Evolutionary conservation across 164 flowering plant genomes (phyloP).

Genomic region (Piper longum): DNA sequence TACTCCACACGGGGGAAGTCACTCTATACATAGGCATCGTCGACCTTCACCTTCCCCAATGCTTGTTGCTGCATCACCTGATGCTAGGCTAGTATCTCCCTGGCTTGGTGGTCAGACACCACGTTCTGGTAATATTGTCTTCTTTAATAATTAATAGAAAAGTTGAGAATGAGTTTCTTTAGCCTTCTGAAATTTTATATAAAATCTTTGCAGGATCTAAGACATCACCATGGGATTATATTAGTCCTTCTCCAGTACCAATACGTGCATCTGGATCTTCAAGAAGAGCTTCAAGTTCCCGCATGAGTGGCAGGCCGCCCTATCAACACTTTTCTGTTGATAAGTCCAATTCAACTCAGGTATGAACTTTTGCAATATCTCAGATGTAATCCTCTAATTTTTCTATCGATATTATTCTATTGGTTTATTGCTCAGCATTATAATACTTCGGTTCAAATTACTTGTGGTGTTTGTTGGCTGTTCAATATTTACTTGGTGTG

Average conservation of each 20-base stretch:
- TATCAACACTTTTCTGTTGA: constrained; percentile 28
- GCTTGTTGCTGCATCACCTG: constrained; percentile 83
- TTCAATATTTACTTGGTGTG: no score
- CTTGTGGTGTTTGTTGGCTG: no score
- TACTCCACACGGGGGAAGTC: constrained; percentile 53
- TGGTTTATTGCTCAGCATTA: no score
- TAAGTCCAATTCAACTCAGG: constrained; percentile 1
- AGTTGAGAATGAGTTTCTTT: background rate
- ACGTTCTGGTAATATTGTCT: constrained; percentile 14
- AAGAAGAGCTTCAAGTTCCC: constrained; percentile 38
- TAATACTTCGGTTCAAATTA: no score
- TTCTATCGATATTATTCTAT: no score
- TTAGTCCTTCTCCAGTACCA: constrained; percentile 82
- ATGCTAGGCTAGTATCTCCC: constrained; percentile 84
- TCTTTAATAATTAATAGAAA: no score
- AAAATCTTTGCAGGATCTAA: constrained; percentile 10
- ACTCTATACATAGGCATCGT: constrained; percentile 28
- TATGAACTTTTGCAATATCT: constrained; percentile 2
- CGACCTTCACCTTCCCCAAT: constrained; percentile 78
- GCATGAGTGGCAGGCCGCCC: constrained; percentile 32
- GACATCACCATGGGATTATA: constrained; percentile 76
- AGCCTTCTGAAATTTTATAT: background rate
- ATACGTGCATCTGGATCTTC: constrained; percentile 84
- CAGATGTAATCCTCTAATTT: no score
- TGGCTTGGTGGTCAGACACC: constrained; percentile 74